Conservation (phyloP, 345 rosid species). For the Reutealis trisperma region DNA sequence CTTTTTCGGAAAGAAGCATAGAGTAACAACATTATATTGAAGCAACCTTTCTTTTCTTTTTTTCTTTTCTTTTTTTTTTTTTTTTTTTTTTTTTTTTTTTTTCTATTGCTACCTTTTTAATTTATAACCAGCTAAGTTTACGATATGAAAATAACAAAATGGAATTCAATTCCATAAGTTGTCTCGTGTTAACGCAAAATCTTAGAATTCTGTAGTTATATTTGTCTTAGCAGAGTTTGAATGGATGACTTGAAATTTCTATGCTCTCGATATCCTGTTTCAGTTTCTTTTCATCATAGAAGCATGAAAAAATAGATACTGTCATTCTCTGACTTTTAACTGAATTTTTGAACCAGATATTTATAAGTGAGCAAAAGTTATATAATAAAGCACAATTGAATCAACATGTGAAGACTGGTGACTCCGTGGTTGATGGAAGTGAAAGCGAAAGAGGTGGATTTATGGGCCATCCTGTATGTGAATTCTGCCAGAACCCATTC, state of each 20-base stretch:
- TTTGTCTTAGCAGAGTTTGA: neutral
- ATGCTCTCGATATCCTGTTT: neutral
- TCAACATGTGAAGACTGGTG: conserved; percentile 31
- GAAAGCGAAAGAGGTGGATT: conserved; percentile 35
- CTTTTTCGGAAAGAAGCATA: neutral
- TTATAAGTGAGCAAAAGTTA: conserved; percentile 32
- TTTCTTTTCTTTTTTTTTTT: neutral
- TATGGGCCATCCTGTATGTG: conserved; percentile 30
- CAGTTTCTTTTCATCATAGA: neutral
- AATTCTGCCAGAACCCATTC: conserved; percentile 26
- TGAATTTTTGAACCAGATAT: conserved; percentile 20
- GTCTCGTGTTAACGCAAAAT: neutral
- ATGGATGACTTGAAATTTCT: neutral
- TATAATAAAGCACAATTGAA: conserved; percentile 20
- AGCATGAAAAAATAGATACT: conserved; percentile 1
- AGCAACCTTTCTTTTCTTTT: neutral
- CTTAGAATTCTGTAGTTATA: neutral
- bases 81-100: neutral
- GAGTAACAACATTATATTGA: neutral
- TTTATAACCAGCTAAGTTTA: neutral
- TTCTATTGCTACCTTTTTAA: neutral
- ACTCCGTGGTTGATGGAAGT: conserved; percentile 30
- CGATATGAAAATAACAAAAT: neutral
- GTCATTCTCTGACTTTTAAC: neutral
- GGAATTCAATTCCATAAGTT: neutral